Evolutionary conservation across 768 basidiomycete genomes (phyloP).

Genomic region (Cystobasidium tubakii): DNA sequence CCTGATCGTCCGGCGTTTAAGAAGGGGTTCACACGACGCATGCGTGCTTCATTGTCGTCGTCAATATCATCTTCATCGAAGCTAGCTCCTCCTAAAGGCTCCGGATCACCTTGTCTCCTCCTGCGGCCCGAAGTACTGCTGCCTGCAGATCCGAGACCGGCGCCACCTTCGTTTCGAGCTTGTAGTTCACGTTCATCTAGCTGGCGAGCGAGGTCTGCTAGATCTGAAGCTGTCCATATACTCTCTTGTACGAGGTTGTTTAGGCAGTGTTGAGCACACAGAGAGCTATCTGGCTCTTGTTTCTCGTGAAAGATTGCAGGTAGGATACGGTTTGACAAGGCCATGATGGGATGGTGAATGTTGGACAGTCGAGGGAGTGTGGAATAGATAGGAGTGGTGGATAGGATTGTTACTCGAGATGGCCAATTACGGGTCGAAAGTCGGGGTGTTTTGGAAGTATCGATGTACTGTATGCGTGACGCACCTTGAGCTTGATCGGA

Average conservation of each 20-base stretch:
- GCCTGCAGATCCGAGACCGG: background rate
- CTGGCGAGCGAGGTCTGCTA: constrained; percentile 42
- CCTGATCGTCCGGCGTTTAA: constrained; percentile 20
- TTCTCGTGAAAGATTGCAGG: constrained; percentile 42
- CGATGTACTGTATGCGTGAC: too few species aligned
- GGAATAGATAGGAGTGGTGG: constrained; percentile 19
- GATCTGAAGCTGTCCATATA: constrained; percentile 41
- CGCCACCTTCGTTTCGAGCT: constrained; percentile 33
- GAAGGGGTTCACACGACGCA: background rate
- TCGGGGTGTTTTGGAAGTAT: too few species aligned
- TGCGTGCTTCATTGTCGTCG: constrained; percentile 37
- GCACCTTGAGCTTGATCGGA: too few species aligned
- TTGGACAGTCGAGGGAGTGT: too few species aligned
- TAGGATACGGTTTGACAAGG: constrained; percentile 42
- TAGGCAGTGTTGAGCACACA: constrained; percentile 43
- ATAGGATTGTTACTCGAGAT: too few species aligned
- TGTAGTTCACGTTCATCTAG: constrained; percentile 43
- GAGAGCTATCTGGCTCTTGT: constrained; percentile 25
- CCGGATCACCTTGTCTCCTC: constrained; percentile 6
- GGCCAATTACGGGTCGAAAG: too few species aligned
- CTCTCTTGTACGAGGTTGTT: constrained; percentile 45
- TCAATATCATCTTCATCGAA: constrained; percentile 17
- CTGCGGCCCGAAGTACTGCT: constrained; percentile 3
- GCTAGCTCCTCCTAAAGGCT: background rate
- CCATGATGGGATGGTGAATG: constrained; percentile 9